Base-by-base conservation (phyloP, 2,329 filamentous ascomycete species). In the Pseudopithomyces chartarum region DNA sequence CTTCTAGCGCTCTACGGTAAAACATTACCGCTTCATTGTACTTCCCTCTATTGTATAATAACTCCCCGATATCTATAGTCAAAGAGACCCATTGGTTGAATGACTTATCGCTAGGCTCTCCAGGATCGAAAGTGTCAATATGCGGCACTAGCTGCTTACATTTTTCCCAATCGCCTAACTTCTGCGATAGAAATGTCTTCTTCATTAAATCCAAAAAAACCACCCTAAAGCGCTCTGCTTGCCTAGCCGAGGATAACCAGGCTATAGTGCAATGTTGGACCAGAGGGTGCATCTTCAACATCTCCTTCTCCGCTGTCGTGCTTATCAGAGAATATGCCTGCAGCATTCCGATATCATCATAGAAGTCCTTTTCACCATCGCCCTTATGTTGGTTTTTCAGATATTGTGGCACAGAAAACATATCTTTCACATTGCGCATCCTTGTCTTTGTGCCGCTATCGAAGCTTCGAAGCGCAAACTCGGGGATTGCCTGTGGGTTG, bases 291-390 rank as follows among this genome's bases (percentile, higher is more conserved):
- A 42, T 42, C 39, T 42, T 42, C 39, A 42, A 42, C 19, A 42
- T n/a, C 39, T 22, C 39, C 39, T 42, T 42, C n/a, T 42, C 39
- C n/a, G 39, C 39, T n/a, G 39, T 42, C 39, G 39, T n/a, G 39
- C 39, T 42, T 42, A 42, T n/a, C n/a, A 42, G 39, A 42, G 39
- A 42, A n/a, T 42, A 42, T n/a, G 39, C 39, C 39, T 42, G 39
- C 39, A 42, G 39, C 39, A 42, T n/a, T 42, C 8, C 39, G 39
- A 42, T n/a, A 42, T 42, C 39, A n/a, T 42, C 39, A n/a, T 42
- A n/a, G 39, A 42, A 42, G 39, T 8, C 19, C 39, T 42, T 6
- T 42, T 42, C 19, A 42, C n/a, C 39, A 42, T 42, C 39, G 39
- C 39, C 17, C 39, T n/a, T 42, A n/a, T 42, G 39, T n/a, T n/a